Base-by-base conservation (phyloP, 176 grass and related monocot species). In the Ensete glaucum region DNA sequence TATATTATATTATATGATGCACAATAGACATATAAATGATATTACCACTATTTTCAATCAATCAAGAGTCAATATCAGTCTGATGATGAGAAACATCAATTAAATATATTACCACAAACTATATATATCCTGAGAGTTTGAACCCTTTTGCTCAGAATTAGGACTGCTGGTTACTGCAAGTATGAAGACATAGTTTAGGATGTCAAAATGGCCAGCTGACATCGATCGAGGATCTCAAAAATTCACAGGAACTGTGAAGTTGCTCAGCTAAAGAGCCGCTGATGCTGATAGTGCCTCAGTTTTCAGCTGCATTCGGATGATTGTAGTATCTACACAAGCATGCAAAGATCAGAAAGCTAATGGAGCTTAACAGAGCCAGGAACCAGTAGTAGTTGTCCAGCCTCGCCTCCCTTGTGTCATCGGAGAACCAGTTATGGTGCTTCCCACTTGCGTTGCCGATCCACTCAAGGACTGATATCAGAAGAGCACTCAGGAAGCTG, bases 381-480 rank as follows among this genome's bases (percentile, higher is more conserved):
- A 93, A 84, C 86, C 86, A 93, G 58, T 91, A 93, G 81, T 84
- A 98, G 50, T 82, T 84, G 48, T 93, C 90, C 0, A 98, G 84
- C 54, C 52, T 82, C 17, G 81, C 75, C 58, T 82, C 78, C 75
- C 64, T 85, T 1, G 84, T 84, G 54, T 98, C 88, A 62, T 98
- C 90, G 11, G 90, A 91, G 83, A 98, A 91, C 95, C 88, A 93
- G 11, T 86, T 77, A 1, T 82, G 64, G 0, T 11, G 20, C 12
- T 80, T 72, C 23, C 82, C 69, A 20, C 20, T 73, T 53, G 13
- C 25, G 17, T 26, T 68, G 26, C 85, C 89, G 21, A 73, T 58
- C 70, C 82, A 55, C 81, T 98, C 86, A 11, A 98, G 69, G 1
- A 77, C 62, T 1, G 85, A 71, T 48, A 98, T 93, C n/a, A 93